Percentiles rank a stretch among this genome's conserved stretches.
Conservation (phyloP, 176 grass and related monocot genomes). For the Eremochloa ophiuroides region DNA sequence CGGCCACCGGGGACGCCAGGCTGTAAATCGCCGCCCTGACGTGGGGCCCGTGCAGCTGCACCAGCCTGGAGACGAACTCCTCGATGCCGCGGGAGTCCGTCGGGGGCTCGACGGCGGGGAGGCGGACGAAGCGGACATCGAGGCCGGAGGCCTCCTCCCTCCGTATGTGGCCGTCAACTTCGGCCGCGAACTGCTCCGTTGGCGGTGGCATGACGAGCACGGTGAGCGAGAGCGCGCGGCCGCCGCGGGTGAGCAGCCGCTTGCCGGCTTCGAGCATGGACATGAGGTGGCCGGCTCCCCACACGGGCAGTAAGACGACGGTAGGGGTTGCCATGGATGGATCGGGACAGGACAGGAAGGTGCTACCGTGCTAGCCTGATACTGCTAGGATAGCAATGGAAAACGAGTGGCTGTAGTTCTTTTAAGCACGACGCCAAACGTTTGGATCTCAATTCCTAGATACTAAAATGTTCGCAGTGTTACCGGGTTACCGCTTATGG, state of each 20-base stretch:
- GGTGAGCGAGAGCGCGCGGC: not conserved
- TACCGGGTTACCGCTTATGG: no score
- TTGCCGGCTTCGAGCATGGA: slow-evolving; percentile 22
- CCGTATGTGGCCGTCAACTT: not conserved
- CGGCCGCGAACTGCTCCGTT: not conserved
- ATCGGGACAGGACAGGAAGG: not conserved
- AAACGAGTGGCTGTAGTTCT: no score
- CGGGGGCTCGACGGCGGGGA: slow-evolving; percentile 16
- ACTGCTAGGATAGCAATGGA: no score
- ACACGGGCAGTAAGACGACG: slow-evolving; percentile 12
- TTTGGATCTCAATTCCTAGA: no score
- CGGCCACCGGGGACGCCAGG: not conserved
- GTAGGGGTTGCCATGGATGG: not conserved
- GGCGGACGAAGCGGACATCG: slow-evolving; percentile 15
- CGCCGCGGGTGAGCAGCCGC: slow-evolving; percentile 14
- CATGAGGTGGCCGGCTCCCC: slow-evolving; percentile 28
- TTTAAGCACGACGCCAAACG: no score
- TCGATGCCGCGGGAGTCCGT: not conserved
- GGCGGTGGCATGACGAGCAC: slow-evolving; percentile 24
- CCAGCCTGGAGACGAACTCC: slow-evolving; percentile 28
- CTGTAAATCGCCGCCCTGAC: slow-evolving; percentile 14
- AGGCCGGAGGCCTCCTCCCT: slow-evolving; percentile 13
- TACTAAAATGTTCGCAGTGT: no score
- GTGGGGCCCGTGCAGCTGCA: slow-evolving; percentile 15
- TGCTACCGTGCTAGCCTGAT: no score